Conservation (phyloP, 2,329 filamentous ascomycete genomes). For the Verticillium albo-atrum region DNA sequence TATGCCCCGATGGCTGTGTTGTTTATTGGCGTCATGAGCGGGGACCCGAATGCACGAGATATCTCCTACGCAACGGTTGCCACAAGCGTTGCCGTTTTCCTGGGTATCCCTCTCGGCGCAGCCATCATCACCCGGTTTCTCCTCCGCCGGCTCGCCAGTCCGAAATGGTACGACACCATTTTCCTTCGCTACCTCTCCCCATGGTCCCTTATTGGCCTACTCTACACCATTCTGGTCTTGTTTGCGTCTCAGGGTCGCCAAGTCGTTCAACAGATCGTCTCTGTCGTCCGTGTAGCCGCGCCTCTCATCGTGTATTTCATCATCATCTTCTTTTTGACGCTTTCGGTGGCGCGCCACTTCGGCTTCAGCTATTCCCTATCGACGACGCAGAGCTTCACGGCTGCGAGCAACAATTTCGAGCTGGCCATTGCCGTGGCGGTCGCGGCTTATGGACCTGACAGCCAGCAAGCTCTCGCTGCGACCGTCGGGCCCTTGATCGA, state of each 20-base stretch:
- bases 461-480: constrained; percentile 67
- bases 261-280: constrained; percentile 71
- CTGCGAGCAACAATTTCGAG: constrained; percentile 81
- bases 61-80: constrained; percentile 59
- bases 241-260: constrained; percentile 70
- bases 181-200: constrained; percentile 66
- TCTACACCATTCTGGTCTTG: constrained; percentile 75
- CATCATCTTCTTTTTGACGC: constrained; percentile 62
- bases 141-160: constrained; percentile 47
- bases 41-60: constrained; percentile 23
- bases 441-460: constrained; percentile 66
- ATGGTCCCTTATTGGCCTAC: constrained; percentile 67
- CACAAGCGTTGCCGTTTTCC: constrained; percentile 69
- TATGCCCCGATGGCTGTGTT: constrained; percentile 59
- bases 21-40: constrained; percentile 61
- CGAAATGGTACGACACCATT: constrained; percentile 54
- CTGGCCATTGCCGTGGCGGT: constrained; percentile 76
- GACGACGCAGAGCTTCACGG: constrained; percentile 72
- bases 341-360: constrained; percentile 51
- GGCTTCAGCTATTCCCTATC: constrained; percentile 65
- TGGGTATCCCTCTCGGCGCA: constrained; percentile 70
- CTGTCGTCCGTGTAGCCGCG: constrained; percentile 68
- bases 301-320: constrained; percentile 72
- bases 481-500: constrained; percentile 77
- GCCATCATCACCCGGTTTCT: constrained; percentile 63